Base-by-base conservation (phyloP, 2,329 filamentous ascomycete species). In the Fusarium zealandicum region DNA sequence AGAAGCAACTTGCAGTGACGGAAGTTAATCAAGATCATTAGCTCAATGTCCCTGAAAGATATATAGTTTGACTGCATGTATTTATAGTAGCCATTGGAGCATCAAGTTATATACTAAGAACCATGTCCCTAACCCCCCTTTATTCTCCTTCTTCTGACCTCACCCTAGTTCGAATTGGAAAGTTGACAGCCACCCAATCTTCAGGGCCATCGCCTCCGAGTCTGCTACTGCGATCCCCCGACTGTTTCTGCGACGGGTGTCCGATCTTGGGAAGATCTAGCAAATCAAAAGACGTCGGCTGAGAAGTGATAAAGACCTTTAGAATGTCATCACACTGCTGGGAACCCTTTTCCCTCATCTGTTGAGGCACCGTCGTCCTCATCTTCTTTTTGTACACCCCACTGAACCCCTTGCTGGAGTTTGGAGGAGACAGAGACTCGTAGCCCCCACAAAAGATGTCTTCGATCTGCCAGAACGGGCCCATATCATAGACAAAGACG, bases 221-320 rank as follows among this genome's bases (percentile, higher is more conserved):
- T 8, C 39, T 1, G 11, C 27, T 7, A 8, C 13, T 1, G 25
- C 8, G 22, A 0, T 1, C 2, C 3, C 17, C 31, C 9, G 17
- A 16, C 8, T 14, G 11, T n/a, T 45, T 57, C 30, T 28, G 30
- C 0, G 37, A 25, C 12, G 10, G 16, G 2, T 40, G 5, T 1
- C 50, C 41, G 7, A 62, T 14, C 6, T 54, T 49, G 1, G 55
- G 48, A 3, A 63, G 33, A 8, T 49, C 55, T 7, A 63, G 18
- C 2, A 48, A 6, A 5, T 43, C 31, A 33, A 63, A 62, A 7
- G 51, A 59, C 2, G 55, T 63, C 3, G 59, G 58, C 2, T 54
- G 55, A 5, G 59, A 50, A 0, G 60, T 62, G 1, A 63, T 32
- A 9, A 63, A 10, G 0, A 63, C 35, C 13, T 63, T 63, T 7